These are phyloP conservation scores for Xylaria cubensis DNA, from an alignment of 495 filamentous ascomycete species.

Conservation along the genomic window DNA sequence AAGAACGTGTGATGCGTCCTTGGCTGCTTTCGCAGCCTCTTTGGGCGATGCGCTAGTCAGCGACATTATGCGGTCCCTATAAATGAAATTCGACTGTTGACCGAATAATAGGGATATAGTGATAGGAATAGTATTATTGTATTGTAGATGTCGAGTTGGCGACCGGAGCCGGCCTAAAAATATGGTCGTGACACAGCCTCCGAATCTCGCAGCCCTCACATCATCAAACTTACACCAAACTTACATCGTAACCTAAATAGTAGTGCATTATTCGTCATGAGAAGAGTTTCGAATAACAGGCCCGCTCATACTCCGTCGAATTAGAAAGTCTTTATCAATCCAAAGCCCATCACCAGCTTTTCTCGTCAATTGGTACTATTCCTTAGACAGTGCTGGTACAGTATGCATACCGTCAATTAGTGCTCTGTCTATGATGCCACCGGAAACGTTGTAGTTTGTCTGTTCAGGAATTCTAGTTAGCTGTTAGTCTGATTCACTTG, in stretches of 20 bases:
- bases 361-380: background rate
- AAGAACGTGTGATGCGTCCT: conserved; percentile 70
- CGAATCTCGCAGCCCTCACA: conserved; percentile 19
- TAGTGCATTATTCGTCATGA: background rate
- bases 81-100: background rate
- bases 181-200: background rate
- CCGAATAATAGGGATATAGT: background rate
- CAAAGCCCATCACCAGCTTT: background rate
- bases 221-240: background rate
- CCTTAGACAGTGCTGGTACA: background rate
- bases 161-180: conserved; percentile 17
- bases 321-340: background rate
- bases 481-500: no score
- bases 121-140: background rate
- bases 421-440: background rate
- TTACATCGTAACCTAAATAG: background rate
- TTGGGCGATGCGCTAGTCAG: conserved; percentile 73
- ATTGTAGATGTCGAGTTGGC: background rate
- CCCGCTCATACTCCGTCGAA: background rate
- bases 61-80: conserved; percentile 62
- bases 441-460: background rate
- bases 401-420: background rate
- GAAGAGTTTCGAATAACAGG: background rate
- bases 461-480: no score
- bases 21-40: conserved; percentile 72